Conservation (phyloP, 2,329 filamentous ascomycete species). For the Talaromyces sp. region DNA sequence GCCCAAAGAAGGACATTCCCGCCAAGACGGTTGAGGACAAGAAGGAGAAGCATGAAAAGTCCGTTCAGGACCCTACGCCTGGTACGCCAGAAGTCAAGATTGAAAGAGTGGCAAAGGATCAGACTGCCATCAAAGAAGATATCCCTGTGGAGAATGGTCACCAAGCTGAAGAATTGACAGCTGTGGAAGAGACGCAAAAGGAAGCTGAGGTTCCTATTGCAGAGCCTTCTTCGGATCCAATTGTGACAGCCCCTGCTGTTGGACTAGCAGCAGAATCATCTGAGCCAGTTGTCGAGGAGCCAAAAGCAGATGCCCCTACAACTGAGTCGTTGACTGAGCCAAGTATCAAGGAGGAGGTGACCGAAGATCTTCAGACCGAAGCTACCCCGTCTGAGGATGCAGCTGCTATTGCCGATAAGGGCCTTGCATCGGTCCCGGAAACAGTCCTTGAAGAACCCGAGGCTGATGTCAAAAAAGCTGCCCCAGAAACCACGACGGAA, state of each 20-base stretch:
- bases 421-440: slow-evolving; percentile 3
- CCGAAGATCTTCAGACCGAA: background rate
- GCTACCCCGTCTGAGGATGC: background rate
- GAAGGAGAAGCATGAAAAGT: background rate
- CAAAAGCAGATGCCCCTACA: background rate
- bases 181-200: background rate
- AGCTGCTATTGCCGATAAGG: background rate
- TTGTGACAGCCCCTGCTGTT: background rate
- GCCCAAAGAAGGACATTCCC: slow-evolving; percentile 15
- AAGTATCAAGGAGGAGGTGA: background rate
- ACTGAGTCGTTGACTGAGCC: background rate
- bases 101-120: background rate
- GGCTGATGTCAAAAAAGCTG: background rate
- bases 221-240: background rate
- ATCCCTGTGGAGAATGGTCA: background rate
- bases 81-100: background rate
- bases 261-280: background rate
- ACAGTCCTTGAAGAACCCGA: slow-evolving; percentile 1
- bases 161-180: background rate
- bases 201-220: background rate
- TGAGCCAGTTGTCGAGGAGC: background rate
- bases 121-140: background rate
- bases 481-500: background rate
- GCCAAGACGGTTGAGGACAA: background rate
- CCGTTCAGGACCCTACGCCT: background rate